Base-by-base conservation (phyloP, 257 asterid genomes). In the Nyctanthes arbortristis region DNA sequence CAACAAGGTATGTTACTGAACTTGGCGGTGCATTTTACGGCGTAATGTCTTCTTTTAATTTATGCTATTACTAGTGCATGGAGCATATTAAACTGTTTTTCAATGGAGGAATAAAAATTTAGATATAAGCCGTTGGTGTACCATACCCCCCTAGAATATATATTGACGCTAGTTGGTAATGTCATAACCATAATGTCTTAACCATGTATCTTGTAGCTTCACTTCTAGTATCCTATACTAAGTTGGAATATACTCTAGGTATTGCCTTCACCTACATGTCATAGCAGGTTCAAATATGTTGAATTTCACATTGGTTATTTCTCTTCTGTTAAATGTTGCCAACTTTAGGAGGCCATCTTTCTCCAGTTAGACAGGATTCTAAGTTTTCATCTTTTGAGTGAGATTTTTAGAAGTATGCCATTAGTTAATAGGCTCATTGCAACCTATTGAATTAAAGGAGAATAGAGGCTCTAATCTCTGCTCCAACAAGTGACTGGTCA, bases 1-100 rank as follows among this genome's bases (percentile, higher is more conserved):
- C 65, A 47, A 32, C 60, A 71, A 60, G 96, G 91, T 87, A 77
- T 65, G 84, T 40, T 60, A 72, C 33, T 54, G 40, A 12, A 71
- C 25, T 20, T 63, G 58, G 2, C 29, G 55, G 29, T 66, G 14
- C 28, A 56, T 45, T 62, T 68, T 0, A 16, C 22, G 36, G 31
- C 22, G 1, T 43, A 52, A 13, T 60, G 65, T 34, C n/a, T 68
- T 56, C 47, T 60, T 64, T 61, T 29, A 40, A 63, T 63, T 29
- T 22, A 18, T 39, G 58, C 57, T 6, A 7, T 40, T 45, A 25
- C 63, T 6, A 7, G 54, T 45, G 22, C 63, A 43, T 11, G 33
- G 14, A 40, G 32, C 35, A 5, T 30, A 12, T 8, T 55, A 0
- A 2, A 32, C 5, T 49, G 45, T 56, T 63, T 61, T 45, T 33